Evolutionary conservation across 257 asterid species (phyloP).

Genomic region (Vinca minor): DNA sequence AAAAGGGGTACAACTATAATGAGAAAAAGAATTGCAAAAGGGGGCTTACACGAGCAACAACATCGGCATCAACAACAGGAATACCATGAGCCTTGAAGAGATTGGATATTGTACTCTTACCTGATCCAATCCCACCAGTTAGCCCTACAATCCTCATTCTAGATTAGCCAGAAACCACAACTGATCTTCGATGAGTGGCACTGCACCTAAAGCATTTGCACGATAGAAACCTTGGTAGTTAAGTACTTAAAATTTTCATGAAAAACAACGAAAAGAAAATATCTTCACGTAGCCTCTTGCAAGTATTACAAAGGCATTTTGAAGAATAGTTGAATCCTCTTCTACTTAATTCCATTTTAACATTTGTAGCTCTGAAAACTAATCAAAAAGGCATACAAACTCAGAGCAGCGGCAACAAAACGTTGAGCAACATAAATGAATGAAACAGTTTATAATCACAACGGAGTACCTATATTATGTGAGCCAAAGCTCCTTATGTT

Average conservation of each 20-base stretch:
- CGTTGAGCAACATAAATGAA: too few relatives aligned
- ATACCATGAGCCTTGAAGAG: conserved; percentile 62
- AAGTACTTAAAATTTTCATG: not conserved
- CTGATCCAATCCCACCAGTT: conserved; percentile 82
- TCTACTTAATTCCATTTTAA: not conserved
- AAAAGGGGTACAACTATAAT: not conserved
- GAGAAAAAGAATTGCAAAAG: not conserved
- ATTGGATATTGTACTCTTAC: conserved; percentile 83
- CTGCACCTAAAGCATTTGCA: not conserved
- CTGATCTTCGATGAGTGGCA: not conserved
- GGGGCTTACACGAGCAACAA: conserved; percentile 67
- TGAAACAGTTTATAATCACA: not conserved
- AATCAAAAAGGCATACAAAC: not conserved
- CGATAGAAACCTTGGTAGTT: not conserved
- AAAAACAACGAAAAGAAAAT: not conserved
- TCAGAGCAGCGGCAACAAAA: not conserved
- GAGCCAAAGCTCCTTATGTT: too few relatives aligned
- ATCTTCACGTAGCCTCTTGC: not conserved
- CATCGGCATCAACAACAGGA: conserved; percentile 82
- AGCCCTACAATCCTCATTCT: conserved; percentile 78
- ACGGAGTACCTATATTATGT: too few relatives aligned
- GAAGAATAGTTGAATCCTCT: not conserved
- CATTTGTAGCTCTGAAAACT: not conserved
- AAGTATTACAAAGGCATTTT: not conserved
- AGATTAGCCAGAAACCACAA: not conserved